Base-by-base conservation (phyloP, 2,329 filamentous ascomycete genomes). In the Chrysoporthe deuterocubensis region DNA sequence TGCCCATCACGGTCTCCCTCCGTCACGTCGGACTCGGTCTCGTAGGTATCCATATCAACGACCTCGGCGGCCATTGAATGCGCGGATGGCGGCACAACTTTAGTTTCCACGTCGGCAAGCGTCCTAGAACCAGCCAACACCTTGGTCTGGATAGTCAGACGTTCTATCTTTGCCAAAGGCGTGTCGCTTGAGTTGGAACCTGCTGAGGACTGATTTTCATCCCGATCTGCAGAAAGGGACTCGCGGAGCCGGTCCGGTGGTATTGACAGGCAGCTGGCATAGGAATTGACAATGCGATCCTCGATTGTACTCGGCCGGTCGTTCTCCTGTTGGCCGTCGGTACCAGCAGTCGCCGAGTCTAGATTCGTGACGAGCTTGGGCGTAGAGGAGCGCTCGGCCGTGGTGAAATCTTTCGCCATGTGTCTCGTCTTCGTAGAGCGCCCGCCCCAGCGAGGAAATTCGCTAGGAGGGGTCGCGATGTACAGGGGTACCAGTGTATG, bases 41-140 rank as follows among this genome's bases (percentile, higher is more conserved):
- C 43, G 18, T 65, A 66, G 21, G 37, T 43, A 21, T 65, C 65
- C 21, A 63, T 60, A 32, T 70, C 65, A 37, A 70, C 66, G 32
- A 70, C 46, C 21, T 63, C 64, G 0, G 65, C 68, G 37, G 66
- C 46, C 59, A 70, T 43, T 32, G 68, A 70, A 32, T 68, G 68
- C 37, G 68, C 68, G 48, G 68, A 70, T 14, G 64, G 64, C 21
- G 68, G 68, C 34, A 65, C 61, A 34, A 70, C 32, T 21, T 62
- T 64, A 34, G 68, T 70, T 34, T 68, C 68, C 40, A 70, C 61
- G n/a, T 70, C 68, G 40, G 68, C 68, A 63, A 70, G 65, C 37
- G 66, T 70, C 42, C 62, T 70, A 14, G 68, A 70, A 9, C 68
- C 68, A 8, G 68, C 52, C 34, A 70, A 40, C 9, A 70, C 68